A percentile compares a stretch with the other conserved stretches of the same genome.
These are phyloP conservation scores for Monosporascus sp. DNA, from an alignment of 2,329 filamentous ascomycete genomes.

Conservation along the genomic window DNA sequence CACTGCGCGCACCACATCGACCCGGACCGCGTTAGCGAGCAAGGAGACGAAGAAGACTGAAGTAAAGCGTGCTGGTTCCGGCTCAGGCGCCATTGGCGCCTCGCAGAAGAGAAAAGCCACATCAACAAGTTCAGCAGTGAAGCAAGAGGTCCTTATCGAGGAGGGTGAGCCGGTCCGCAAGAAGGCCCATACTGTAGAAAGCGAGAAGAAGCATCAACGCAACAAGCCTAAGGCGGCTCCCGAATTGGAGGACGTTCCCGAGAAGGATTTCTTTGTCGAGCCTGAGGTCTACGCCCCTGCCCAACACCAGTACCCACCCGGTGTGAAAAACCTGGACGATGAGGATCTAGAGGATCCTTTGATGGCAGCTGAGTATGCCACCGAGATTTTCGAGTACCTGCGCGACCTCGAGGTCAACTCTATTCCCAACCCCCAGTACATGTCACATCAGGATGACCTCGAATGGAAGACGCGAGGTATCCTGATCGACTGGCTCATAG, in stretches of 20 bases:
- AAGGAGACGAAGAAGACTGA: constrained; percentile 70
- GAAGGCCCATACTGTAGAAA: constrained; percentile 52
- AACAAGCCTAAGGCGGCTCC: constrained; percentile 22
- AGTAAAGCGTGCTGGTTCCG: constrained; percentile 67
- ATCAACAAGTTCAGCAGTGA: constrained; percentile 47
- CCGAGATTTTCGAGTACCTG: constrained; percentile 95
- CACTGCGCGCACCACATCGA: constrained; percentile 48
- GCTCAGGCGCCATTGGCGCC: constrained; percentile 60
- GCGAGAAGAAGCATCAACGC: constrained; percentile 43
- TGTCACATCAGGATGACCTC: constrained; percentile 87
- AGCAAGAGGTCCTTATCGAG: constrained; percentile 55
- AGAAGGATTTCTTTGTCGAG: constrained; percentile 23
- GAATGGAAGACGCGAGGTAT: constrained; percentile 99
- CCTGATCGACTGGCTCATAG: constrained; percentile 94
- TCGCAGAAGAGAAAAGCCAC: constrained; percentile 63
- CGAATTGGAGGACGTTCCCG: constrained; percentile 27
- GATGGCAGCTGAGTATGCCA: constrained; percentile 97
- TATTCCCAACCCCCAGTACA: constrained; percentile 87
- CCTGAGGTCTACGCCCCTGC: constrained; percentile 21
- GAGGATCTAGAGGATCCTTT: constrained; percentile 91
- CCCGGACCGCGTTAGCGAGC: constrained; percentile 55
- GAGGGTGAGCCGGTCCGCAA: constrained; percentile 66
- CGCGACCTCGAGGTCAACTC: constrained; percentile 75
- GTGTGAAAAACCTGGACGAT: constrained; percentile 65
- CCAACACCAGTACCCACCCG: constrained; percentile 26